Evolutionary conservation across 257 asterid genomes (phyloP).

Genomic region (Jaltomata sinuosa): DNA sequence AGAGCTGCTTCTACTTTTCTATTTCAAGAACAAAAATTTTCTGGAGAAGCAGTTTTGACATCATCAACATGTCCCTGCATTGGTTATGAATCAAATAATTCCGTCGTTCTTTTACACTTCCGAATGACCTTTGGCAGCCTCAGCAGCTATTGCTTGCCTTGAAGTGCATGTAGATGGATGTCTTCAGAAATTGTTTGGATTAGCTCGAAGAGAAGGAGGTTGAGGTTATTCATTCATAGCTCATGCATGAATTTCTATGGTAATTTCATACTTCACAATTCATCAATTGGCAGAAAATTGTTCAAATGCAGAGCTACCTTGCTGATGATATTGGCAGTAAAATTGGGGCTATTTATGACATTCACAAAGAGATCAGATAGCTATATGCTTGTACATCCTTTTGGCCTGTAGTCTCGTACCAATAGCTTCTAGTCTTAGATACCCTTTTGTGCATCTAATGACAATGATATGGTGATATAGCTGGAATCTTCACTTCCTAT

Average conservation of each 20-base stretch:
- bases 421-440: not conserved
- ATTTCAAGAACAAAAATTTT: not conserved
- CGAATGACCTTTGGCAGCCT: constrained; percentile 5
- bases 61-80: not conserved
- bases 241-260: constrained; percentile 11
- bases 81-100: constrained; percentile 5
- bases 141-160: constrained; percentile 3
- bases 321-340: constrained; percentile 1
- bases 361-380: constrained; percentile 10
- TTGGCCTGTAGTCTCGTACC: not conserved
- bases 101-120: not conserved
- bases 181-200: not conserved
- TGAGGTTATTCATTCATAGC: not conserved
- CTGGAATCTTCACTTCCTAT: not conserved
- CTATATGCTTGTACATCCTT: not conserved
- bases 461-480: not conserved
- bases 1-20: not conserved
- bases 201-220: not conserved
- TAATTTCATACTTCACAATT: not conserved
- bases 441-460: constrained; percentile 2
- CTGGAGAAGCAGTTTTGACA: not conserved
- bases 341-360: constrained; percentile 2
- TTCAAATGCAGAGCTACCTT: not conserved
- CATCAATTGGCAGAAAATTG: not conserved
- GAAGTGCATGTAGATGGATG: not conserved